Evolutionary conservation across 83 land plant species (phyloP), one percentile per base, ranked within the genome.

Genomic region (Isoetes engelmannii): DNA sequence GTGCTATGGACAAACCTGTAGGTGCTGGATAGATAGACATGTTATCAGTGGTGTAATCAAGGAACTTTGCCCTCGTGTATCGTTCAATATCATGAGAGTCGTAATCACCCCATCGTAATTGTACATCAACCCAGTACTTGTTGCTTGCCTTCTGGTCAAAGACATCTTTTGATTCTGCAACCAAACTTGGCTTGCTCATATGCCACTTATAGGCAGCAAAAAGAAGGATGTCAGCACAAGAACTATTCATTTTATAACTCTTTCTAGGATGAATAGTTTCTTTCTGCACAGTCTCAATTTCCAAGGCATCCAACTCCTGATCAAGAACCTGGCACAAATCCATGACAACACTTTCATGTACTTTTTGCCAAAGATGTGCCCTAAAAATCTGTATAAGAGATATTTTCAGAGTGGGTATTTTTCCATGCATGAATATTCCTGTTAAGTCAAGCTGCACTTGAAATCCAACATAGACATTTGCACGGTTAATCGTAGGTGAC

Each of bases 21-120:
- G 99, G 99, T 55, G 99, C 94, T 64, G 99, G 99, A 75, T 94
- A 94, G 20, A 94, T 94, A 42, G 99, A 94, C 99, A 94, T 94
- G 75, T 94, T 94, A 67, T 94, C 99, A 42, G 99, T 94, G 47
- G 99, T 94, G 70, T 94, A 94, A 74, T 94, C 99, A 87, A 94
- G 82, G 53, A 94, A 94, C 70, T 94, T 94, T 47, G 97, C 99
- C 55, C 99, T 68, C 2, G 97, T 94, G 65, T 94, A 94, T 4
- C 99, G 88, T 59, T 94, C 97, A 65, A 94, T 90, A 71, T 94
- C 99, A 85, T 94, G 99, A 19, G 99, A 94, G 72, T 94, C 99
- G 74, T 94, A 94, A 76, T 95, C 99, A 56, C 99, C 99, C 99
- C 99, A 94, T 4, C 99, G 85, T 61, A 94, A 87, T 68, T 94